These are phyloP conservation scores for Ceratocystis cacaofunesta DNA, from an alignment of 2,329 filamentous ascomycete species.

Conservation along the genomic window DNA sequence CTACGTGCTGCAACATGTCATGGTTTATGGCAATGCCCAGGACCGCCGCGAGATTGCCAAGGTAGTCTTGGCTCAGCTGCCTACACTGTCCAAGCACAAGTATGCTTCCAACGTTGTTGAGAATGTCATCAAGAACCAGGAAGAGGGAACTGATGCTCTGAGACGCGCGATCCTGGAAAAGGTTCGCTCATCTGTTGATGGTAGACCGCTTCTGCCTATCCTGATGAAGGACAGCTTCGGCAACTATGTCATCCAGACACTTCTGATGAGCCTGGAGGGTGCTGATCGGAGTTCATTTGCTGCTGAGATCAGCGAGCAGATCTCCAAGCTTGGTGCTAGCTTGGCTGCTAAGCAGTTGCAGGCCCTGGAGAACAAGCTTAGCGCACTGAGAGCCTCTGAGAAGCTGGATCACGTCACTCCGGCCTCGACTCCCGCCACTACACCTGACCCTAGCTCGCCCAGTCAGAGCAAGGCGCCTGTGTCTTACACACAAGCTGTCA, in stretches of 20 bases:
- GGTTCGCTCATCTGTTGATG: constrained; percentile 29
- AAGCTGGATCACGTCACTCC: constrained; percentile 32
- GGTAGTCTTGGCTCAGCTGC: constrained; percentile 55
- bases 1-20: constrained; percentile 89
- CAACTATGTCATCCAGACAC: constrained; percentile 92
- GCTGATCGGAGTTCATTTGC: constrained; percentile 44
- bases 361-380: constrained; percentile 23
- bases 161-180: not conserved
- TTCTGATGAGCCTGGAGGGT: constrained; percentile 49
- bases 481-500: not conserved
- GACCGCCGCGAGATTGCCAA: constrained; percentile 60
- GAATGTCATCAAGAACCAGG: constrained; percentile 56
- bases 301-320: constrained; percentile 47
- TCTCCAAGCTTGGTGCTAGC: constrained; percentile 47
- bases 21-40: constrained; percentile 57
- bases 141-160: not conserved
- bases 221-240: constrained; percentile 85
- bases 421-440: constrained; percentile 50
- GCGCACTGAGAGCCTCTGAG: constrained; percentile 20
- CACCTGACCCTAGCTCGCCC: constrained; percentile 44
- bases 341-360: constrained; percentile 47
- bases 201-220: constrained; percentile 53
- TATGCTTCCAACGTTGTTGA: constrained; percentile 96
- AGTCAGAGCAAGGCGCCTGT: not conserved
- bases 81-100: constrained; percentile 80